Base-by-base conservation (phyloP, 1,284 basidiomycete genomes). In the Anthracocystis panici-leucophaei region DNA sequence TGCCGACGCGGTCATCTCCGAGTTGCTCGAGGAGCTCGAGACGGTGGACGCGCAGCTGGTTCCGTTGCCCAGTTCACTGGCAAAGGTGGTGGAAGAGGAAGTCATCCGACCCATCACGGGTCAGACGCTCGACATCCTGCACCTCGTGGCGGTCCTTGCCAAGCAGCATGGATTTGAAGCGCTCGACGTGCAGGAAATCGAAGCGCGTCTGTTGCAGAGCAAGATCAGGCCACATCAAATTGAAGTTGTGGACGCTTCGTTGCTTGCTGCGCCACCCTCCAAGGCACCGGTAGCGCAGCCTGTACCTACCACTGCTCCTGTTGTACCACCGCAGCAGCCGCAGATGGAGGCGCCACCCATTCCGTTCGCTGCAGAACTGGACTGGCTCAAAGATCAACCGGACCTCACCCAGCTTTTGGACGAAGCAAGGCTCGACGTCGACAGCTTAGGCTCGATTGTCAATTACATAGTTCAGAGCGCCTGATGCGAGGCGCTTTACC, bases 361-460 rank as follows among this genome's bases (percentile, higher is more conserved):
- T 1, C 72, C 66, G 8, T 75, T 63, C 59, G 27, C 62, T 12
- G 52, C 56, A 1, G 72, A 75, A 40, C 44, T 65, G 18, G 63
- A 63, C 7, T 75, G 72, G 72, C 56, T 75, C 18, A 55, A 69
- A 51, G 59, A 65, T 42, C 57, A 75, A 38, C 65, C 72, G n/a
- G 42, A 53, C 21, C 59, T 75, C 18, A 46, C 63, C 18, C 58
- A 29, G 21, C 66, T 75, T 1, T 41, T 75, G 51, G 72, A 75
- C 50, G 72, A 75, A 56, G 72, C 72, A 1, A 42, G 62, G 20
- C 53, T 60, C 31, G 72, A 75, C 40, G 46, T 75, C 31, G 63
- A 75, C 53, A 66, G 72, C 49, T 52, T 75, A 25, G 72, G 72
- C 48, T 65, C 65, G 9, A 75, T 75, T 31, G 18, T 75, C 52